A percentile compares a stretch with the other conserved stretches of the same genome.
Evolutionary conservation across 2,329 filamentous ascomycete species (phyloP).

Genomic region (Ophiocordyceps robertsii): DNA sequence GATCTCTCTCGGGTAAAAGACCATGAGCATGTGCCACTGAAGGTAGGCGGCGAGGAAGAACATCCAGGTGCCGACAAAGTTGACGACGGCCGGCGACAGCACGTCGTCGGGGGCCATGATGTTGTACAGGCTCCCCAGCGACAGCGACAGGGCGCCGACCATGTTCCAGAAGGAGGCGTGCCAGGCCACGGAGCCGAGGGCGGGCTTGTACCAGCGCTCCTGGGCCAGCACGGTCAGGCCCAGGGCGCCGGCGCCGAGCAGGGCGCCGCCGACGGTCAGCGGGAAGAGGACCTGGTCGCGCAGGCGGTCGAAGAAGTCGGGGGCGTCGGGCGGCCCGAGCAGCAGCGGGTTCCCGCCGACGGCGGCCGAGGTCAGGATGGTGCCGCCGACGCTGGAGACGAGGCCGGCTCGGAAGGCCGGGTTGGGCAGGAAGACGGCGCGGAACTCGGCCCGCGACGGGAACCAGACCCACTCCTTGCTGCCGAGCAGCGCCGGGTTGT

Average conservation of each 20-base stretch:
- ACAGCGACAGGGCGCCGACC: not conserved
- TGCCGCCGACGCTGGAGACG: not conserved
- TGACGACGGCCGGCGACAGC: not conserved
- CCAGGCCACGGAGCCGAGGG: not conserved
- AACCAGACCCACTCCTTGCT: not conserved
- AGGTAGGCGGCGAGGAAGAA: not conserved
- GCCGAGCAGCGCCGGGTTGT: not conserved
- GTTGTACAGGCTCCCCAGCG: not conserved
- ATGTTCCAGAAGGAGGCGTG: not conserved
- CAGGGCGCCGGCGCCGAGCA: not conserved
- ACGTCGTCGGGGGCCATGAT: not conserved
- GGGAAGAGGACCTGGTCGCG: not conserved
- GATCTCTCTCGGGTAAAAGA: not conserved
- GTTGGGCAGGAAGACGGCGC: not conserved
- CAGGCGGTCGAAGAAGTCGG: not conserved
- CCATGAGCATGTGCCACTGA: not conserved
- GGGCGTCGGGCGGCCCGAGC: not conserved
- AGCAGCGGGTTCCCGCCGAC: not conserved
- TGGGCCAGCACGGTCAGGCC: not conserved
- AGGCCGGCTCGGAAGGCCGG: not conserved
- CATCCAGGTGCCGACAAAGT: not conserved
- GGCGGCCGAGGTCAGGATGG: not conserved
- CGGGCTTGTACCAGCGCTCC: not conserved
- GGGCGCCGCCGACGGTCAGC: not conserved
- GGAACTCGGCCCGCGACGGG: not conserved